Conservation (phyloP, 202 grass and related monocot genomes). For the Miscanthus sacchariflorus region DNA sequence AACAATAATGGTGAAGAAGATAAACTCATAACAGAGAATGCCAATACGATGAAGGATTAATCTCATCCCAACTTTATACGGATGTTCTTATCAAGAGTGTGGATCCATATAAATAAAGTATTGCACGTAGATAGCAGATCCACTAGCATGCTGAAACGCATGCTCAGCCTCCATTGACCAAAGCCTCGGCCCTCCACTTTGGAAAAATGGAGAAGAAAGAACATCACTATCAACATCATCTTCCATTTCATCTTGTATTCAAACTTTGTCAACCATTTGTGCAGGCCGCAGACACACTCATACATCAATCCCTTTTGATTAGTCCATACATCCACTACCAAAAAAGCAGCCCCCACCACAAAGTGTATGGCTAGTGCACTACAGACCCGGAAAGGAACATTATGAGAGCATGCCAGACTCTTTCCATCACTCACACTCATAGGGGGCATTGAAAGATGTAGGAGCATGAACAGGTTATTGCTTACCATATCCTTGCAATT, state of each 20-base stretch:
- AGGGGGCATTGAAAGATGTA: constrained; percentile 73
- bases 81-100: constrained; percentile 57
- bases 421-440: constrained; percentile 70
- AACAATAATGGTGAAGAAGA: constrained; percentile 16
- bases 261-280: constrained; percentile 81
- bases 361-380: constrained; percentile 91
- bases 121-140: constrained; percentile 55
- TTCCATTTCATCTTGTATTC: constrained; percentile 70
- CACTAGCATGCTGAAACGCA: constrained; percentile 71
- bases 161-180: constrained; percentile 64
- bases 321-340: constrained; percentile 79
- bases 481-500: constrained; percentile 71
- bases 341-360: constrained; percentile 82
- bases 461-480: constrained; percentile 72
- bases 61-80: constrained; percentile 41
- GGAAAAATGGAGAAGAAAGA: constrained; percentile 52
- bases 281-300: constrained; percentile 59
- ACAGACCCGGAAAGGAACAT: constrained; percentile 71
- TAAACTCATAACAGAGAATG: constrained; percentile 41
- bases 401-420: constrained; percentile 60
- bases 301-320: constrained; percentile 80
- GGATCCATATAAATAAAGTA: constrained; percentile 43
- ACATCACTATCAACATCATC: constrained; percentile 72
- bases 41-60: constrained; percentile 23
- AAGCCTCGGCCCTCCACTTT: constrained; percentile 50